These are phyloP conservation scores for Arthonia radiata DNA, from an alignment of 495 filamentous ascomycete species.

Conservation along the genomic window DNA sequence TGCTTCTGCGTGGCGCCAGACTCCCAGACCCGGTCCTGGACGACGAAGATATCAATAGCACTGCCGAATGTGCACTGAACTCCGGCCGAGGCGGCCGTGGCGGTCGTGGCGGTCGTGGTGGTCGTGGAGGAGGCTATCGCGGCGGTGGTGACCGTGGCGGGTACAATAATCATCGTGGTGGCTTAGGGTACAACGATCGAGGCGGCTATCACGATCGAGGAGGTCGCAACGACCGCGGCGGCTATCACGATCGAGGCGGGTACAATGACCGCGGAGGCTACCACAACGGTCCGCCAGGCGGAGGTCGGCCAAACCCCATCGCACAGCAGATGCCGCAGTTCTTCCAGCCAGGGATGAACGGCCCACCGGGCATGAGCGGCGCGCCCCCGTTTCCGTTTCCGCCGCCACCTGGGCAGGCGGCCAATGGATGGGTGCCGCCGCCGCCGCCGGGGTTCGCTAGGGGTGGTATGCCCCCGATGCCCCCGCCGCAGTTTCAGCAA, in stretches of 20 bases:
- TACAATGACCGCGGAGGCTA: conserved; percentile 5
- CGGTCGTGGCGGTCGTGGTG: conserved; percentile 22
- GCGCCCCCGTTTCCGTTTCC: background rate
- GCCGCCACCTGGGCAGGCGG: conserved; percentile 3
- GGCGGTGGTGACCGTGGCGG: conserved; percentile 25
- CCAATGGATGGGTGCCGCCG: conserved; percentile 3
- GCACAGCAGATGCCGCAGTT: conserved; percentile 27
- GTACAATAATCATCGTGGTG: conserved; percentile 5
- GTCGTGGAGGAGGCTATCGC: conserved; percentile 14
- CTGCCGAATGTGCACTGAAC: conserved; percentile 31
- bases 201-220: conserved; percentile 12
- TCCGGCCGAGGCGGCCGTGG: conserved; percentile 40
- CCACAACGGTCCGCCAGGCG: conserved; percentile 1
- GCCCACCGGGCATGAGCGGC: background rate
- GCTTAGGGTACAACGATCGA: too few species aligned
- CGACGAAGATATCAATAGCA: conserved; percentile 41
- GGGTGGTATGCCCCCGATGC: conserved; percentile 1
- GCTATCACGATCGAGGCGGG: conserved; percentile 22
- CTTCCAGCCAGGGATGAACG: conserved; percentile 10
- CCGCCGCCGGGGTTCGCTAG: background rate
- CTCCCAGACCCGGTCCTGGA: conserved; percentile 44
- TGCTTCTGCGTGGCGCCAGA: conserved; percentile 68
- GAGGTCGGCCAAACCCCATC: conserved; percentile 24
- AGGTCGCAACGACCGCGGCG: conserved; percentile 22
- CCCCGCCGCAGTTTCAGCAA: background rate